Base-by-base conservation (phyloP, 495 filamentous ascomycete genomes). In the Thozetella sp. region DNA sequence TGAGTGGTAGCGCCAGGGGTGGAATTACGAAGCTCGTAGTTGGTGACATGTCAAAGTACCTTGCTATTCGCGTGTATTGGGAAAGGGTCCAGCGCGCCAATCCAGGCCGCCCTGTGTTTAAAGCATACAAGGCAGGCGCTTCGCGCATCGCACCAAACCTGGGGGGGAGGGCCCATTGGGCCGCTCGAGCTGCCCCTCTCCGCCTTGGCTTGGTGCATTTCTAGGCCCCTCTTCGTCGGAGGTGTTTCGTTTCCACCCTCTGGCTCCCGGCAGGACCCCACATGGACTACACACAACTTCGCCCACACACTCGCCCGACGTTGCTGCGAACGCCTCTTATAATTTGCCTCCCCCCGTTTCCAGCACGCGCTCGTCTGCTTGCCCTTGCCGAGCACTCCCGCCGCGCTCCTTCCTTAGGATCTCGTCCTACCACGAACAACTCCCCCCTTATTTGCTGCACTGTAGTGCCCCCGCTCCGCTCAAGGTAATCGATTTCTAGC, bases 201-300 rank as follows among this genome's bases (percentile, higher is more conserved):
- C 43, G 20, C 43, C 20, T 48, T 48, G 20, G 43, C 43, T 48
- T n/a, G 43, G 43, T 48, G 43, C 43, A 19, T 4, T 13, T 48
- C 43, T 48, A n/a, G 12, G 43, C 43, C 43, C 43, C 43, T 48
- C 43, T 48, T 48, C 20, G 43, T 48, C 43, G n/a, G 43, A 48
- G 43, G 43, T 48, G 43, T 48, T 48, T 48, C 9, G 43, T 48
- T 48, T 19, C 43, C 43, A n/a, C 43, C 43, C 43, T 11, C n/a
- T 48, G 43, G 43, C 43, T 48, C 43, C 43, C 43, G n/a, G 20
- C 43, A 48, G 11, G 43, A 48, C 43, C 43, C 43, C 43, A 48
- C 43, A 48, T 48, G 4, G 43, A 48, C 43, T 48, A 48, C n/a
- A 37, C 30, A 37, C 43, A 48, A 15, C 43, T 19, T 48, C 43